phyloP scores from a whole-genome alignment of 1,284 basidiomycete species.

The Trichosporon ovoides region DNA sequence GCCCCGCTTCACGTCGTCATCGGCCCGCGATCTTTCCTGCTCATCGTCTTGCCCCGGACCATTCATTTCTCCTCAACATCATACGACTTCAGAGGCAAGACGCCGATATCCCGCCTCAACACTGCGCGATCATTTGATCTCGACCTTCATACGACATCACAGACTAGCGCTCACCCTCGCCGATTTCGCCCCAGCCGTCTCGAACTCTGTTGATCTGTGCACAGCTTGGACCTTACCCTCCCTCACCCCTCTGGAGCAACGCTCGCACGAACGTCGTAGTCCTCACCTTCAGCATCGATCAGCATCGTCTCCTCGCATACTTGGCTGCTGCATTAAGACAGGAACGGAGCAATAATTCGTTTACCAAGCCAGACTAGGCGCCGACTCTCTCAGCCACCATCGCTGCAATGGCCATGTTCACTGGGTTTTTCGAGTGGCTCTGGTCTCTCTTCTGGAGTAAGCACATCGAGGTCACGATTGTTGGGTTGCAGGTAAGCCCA shows the following conservation, averaged over 20 bases:
- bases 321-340: neutral
- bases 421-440: slow-evolving; percentile 53
- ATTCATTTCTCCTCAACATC: neutral
- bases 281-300: too few species aligned
- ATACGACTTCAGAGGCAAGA: too few species aligned
- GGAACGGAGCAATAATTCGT: too few species aligned
- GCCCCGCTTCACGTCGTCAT: neutral
- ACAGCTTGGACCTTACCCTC: too few species aligned
- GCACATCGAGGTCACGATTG: slow-evolving; percentile 83
- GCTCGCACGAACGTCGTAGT: neutral
- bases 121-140: too few species aligned
- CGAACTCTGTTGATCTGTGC: too few species aligned
- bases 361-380: neutral
- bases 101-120: too few species aligned
- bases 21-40: neutral
- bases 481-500: slow-evolving; percentile 73
- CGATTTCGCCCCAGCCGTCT: too few species aligned
- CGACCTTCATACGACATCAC: too few species aligned
- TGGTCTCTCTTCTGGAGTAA: slow-evolving; percentile 72
- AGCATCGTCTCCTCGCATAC: too few species aligned
- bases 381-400: neutral
- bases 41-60: neutral
- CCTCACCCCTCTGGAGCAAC: too few species aligned
- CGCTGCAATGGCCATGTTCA: slow-evolving; percentile 11
- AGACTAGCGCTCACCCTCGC: too few species aligned